phyloP scores from a whole-genome alignment of 176 grass and related monocot species.

The Lolium rigidum region DNA sequence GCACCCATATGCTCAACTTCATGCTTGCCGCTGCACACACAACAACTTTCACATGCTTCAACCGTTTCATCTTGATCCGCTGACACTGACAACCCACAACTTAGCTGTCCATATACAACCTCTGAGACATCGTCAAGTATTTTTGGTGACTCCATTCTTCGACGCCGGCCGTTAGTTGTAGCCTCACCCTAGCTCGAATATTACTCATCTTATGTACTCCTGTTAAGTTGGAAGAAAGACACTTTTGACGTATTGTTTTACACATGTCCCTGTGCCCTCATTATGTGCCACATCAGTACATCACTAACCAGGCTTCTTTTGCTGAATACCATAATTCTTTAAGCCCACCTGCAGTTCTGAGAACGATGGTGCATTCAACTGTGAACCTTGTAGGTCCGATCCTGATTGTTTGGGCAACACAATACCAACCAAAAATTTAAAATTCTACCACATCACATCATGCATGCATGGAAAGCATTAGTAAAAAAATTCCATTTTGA shows the following conservation, averaged over 20 bases:
- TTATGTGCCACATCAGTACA: conserved; percentile 12
- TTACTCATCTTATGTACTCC: background rate
- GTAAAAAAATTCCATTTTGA: background rate
- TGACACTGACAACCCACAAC: too few species aligned
- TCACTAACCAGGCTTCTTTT: background rate
- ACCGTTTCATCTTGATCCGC: too few species aligned
- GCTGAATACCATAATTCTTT: background rate
- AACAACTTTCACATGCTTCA: too few species aligned
- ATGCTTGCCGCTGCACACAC: too few species aligned
- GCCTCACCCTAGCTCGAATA: background rate
- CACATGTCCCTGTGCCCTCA: too few species aligned
- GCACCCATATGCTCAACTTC: too few species aligned
- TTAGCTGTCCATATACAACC: too few species aligned
- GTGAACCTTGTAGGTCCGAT: background rate
- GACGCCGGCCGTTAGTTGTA: background rate
- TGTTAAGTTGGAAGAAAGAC: background rate
- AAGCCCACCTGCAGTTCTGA: background rate
- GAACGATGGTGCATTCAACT: background rate
- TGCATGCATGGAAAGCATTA: conserved; percentile 22
- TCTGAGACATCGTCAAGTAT: too few species aligned
- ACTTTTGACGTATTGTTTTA: background rate
- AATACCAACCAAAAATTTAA: background rate
- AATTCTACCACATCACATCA: background rate
- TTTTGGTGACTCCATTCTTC: too few species aligned
- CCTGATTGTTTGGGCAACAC: conserved; percentile 42